Evolutionary conservation across 225 moss, liverwort and hornwort genomes (phyloP).

Genomic region (Marchantia polymorpha): DNA sequence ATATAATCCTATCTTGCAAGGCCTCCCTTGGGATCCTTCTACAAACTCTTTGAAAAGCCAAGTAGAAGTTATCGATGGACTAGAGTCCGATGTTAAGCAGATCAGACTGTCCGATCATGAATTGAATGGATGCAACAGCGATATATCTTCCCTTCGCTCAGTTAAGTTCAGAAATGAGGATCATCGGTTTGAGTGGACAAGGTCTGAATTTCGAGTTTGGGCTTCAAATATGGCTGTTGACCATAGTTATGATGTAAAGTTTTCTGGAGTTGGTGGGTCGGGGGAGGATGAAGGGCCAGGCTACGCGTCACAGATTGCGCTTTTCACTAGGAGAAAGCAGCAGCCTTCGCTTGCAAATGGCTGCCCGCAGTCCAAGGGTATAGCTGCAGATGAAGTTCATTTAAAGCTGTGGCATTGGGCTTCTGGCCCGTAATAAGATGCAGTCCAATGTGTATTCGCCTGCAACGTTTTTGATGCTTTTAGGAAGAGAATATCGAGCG

Average conservation of each 20-base stretch:
- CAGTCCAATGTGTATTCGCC: background rate
- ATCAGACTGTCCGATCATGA: conserved; percentile 40
- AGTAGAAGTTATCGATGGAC: background rate
- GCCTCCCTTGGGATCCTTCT: conserved; percentile 74
- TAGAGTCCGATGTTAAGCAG: conserved; percentile 34
- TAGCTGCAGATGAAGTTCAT: conserved; percentile 1
- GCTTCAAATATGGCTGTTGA: conserved; percentile 54
- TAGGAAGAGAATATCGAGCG: background rate
- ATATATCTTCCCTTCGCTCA: conserved; percentile 26
- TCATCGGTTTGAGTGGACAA: conserved; percentile 97
- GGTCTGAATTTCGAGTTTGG: conserved; percentile 86
- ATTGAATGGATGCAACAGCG: conserved; percentile 28
- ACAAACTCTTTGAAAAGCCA: conserved; percentile 52
- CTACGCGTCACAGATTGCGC: conserved; percentile 92
- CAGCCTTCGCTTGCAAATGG: background rate
- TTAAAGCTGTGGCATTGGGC: conserved; percentile 43
- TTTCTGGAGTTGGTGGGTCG: conserved; percentile 86
- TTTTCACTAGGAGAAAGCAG: conserved; percentile 42
- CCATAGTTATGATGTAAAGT: conserved; percentile 59
- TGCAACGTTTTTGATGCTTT: background rate
- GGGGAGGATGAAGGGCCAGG: conserved; percentile 88
- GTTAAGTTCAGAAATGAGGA: conserved; percentile 90
- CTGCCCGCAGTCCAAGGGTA: background rate
- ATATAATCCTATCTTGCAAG: conserved; percentile 92
- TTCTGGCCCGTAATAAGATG: conserved; percentile 18